Conservation (phyloP, 2,329 filamentous ascomycete species). For the Hypoxylon sp. region DNA sequence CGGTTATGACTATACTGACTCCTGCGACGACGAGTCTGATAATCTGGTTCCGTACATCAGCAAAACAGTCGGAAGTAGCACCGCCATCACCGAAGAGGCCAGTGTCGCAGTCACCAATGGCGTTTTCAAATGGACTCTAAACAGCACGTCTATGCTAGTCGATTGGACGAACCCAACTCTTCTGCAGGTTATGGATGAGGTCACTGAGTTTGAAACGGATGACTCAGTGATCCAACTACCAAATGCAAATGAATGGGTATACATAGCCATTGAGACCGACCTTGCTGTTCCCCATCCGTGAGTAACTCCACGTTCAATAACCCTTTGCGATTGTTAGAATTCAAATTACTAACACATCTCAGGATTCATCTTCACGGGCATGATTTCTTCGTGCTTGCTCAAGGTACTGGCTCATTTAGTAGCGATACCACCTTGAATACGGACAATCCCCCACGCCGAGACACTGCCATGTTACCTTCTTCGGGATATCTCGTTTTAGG, state of each 20-base stretch:
- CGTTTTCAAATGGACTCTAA: conserved; percentile 65
- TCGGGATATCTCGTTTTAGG: conserved; percentile 65
- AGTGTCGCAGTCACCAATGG: conserved; percentile 49
- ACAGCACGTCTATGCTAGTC: conserved; percentile 62
- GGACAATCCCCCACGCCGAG: conserved; percentile 64
- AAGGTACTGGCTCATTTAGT: conserved; percentile 51
- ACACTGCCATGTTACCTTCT: conserved; percentile 62
- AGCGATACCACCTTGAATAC: conserved; percentile 53
- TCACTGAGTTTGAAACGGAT: conserved; percentile 47
- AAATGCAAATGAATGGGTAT: conserved; percentile 53
- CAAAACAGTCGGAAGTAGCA: conserved; percentile 53
- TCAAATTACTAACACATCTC: conserved; percentile 26
- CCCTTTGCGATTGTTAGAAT: background rate
- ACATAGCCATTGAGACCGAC: conserved; percentile 53
- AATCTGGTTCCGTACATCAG: conserved; percentile 56
- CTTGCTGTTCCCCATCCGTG: conserved; percentile 49
- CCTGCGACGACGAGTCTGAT: conserved; percentile 55
- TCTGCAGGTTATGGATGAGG: conserved; percentile 49
- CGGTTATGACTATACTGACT: conserved; percentile 41
- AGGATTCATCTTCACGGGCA: conserved; percentile 63
- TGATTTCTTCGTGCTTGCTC: conserved; percentile 59
- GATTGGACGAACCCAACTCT: conserved; percentile 65
- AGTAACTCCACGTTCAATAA: conserved; percentile 15
- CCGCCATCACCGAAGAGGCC: conserved; percentile 49
- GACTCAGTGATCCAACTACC: conserved; percentile 53